Conservation (phyloP, 2,329 filamentous ascomycete genomes). For the Oidium heveae region DNA sequence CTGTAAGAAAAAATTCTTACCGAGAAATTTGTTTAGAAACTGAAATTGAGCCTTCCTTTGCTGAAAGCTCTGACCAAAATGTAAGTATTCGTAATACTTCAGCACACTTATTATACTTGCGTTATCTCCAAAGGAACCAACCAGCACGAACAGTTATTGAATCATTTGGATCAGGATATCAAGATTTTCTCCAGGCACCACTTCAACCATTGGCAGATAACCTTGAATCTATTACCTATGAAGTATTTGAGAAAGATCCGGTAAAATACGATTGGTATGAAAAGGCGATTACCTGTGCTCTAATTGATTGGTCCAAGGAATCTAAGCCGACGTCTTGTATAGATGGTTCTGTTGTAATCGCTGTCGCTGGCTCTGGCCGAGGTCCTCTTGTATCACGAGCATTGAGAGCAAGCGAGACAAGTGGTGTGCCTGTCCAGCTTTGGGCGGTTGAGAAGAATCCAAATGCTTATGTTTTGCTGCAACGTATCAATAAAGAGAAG, state of each 20-base stretch:
- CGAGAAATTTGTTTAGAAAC: conserved; percentile 37
- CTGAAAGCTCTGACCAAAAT: conserved; percentile 16
- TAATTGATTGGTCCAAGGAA: conserved; percentile 52
- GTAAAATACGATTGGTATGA: conserved; percentile 97
- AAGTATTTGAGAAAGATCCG: conserved; percentile 94
- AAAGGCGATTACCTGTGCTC: conserved; percentile 51
- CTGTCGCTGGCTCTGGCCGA: conserved; percentile 79
- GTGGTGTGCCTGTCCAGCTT: conserved; percentile 55
- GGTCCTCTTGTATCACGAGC: conserved; percentile 79
- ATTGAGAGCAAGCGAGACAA: conserved; percentile 50
- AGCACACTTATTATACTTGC: conserved; percentile 55
- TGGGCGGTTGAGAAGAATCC: conserved; percentile 97
- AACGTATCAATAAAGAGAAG: conserved; percentile 58
- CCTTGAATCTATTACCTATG: conserved; percentile 87
- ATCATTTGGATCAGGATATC: conserved; percentile 48
- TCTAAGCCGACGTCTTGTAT: conserved; percentile 50
- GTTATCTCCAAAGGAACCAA: conserved; percentile 64
- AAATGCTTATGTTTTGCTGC: conserved; percentile 81
- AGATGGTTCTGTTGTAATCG: conserved; percentile 52
- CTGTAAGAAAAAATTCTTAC: conserved; percentile 16
- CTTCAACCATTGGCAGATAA: conserved; percentile 90
- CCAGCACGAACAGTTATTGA: conserved; percentile 37
- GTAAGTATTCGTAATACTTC: conserved; percentile 26
- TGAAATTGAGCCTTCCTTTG: conserved; percentile 13
- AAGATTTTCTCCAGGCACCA: conserved; percentile 89